These are phyloP conservation scores for Phytophthora boehmeriae DNA, from an alignment of 352 stramenopile species.

Conservation along the genomic window DNA sequence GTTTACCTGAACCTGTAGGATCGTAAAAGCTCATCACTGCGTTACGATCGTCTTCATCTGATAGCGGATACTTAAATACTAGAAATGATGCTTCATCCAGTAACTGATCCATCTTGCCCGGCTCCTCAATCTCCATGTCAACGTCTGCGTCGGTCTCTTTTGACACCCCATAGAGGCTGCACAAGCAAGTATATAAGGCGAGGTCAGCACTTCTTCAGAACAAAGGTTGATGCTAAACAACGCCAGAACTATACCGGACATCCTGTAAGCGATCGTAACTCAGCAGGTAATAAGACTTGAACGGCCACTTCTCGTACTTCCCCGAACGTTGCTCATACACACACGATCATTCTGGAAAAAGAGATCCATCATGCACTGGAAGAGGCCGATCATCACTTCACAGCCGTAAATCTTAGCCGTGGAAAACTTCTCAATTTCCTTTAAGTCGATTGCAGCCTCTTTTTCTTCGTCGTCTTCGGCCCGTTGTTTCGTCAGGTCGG, in stretches of 20 bases:
- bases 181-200: conserved; percentile 7
- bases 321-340: conserved; percentile 45
- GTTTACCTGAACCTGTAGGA: conserved; percentile 23
- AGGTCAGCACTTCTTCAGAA: background rate
- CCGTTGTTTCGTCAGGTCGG: conserved; percentile 5
- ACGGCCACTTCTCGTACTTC: conserved; percentile 37
- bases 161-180: conserved; percentile 15
- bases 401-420: conserved; percentile 29
- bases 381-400: conserved; percentile 49
- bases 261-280: conserved; percentile 20
- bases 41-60: conserved; percentile 16
- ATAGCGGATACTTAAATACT: conserved; percentile 26
- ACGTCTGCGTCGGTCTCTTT: conserved; percentile 11
- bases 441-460: conserved; percentile 20
- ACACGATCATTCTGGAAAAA: conserved; percentile 41
- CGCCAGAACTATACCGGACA: conserved; percentile 21
- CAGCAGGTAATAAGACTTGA: conserved; percentile 31
- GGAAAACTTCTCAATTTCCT: conserved; percentile 20
- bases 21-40: conserved; percentile 34
- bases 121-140: conserved; percentile 16
- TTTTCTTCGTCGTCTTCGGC: conserved; percentile 21
- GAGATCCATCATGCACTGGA: conserved; percentile 42
- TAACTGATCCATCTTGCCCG: conserved; percentile 26
- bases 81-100: conserved; percentile 34
- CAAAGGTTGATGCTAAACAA: background rate